Percentiles rank a stretch among this genome's conserved stretches.
These are phyloP conservation scores for Nemania serpens DNA, from an alignment of 2,329 filamentous ascomycete genomes.

Conservation along the genomic window DNA sequence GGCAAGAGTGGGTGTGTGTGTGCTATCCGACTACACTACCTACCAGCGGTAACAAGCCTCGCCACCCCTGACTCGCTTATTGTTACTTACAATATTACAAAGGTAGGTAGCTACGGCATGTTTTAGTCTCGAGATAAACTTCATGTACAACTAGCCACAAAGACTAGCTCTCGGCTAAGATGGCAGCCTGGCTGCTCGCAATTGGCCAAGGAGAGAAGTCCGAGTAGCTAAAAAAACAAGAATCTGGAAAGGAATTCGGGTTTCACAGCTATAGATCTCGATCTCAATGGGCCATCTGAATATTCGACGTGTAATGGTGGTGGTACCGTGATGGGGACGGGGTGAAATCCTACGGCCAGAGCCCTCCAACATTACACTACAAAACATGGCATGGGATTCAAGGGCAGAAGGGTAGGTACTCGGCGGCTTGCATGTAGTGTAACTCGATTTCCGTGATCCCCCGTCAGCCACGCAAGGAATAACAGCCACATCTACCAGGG, in stretches of 20 bases:
- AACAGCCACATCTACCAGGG: slow-evolving; percentile 22
- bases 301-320: slow-evolving; percentile 6
- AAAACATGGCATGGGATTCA: too few relatives aligned
- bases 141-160: background rate
- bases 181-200: background rate
- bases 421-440: slow-evolving; percentile 19
- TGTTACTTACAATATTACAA: slow-evolving; percentile 21
- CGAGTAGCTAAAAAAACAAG: slow-evolving; percentile 15
- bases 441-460: slow-evolving; percentile 1
- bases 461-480: slow-evolving; percentile 28
- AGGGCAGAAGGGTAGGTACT: too few relatives aligned
- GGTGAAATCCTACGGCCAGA: slow-evolving; percentile 4
- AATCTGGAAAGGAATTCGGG: background rate
- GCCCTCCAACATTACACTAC: slow-evolving; percentile 12
- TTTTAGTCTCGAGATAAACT: background rate
- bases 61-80: background rate
- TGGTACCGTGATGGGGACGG: too few relatives aligned
- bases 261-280: slow-evolving; percentile 23
- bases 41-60: background rate
- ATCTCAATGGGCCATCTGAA: slow-evolving; percentile 15
- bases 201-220: background rate
- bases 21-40: background rate
- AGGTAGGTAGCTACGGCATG: background rate
- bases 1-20: slow-evolving; percentile 11
- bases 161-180: background rate